Conservation (phyloP, 306 rosid species). For the Coriaria nepalensis region DNA sequence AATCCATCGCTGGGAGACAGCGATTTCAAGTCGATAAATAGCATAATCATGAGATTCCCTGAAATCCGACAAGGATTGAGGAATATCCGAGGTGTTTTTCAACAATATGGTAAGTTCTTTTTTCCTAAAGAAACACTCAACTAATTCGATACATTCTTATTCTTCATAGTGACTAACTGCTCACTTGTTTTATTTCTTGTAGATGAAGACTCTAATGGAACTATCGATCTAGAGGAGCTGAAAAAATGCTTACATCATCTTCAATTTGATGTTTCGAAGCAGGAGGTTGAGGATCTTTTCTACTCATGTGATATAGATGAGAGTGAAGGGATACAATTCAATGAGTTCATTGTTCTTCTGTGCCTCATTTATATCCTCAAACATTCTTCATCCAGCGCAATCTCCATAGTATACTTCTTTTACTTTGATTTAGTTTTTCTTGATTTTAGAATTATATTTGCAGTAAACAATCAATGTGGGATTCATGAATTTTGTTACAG, state of each 20-base stretch:
- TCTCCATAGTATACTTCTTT: no score
- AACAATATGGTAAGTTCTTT: slow-evolving; percentile 56
- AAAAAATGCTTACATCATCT: slow-evolving; percentile 47
- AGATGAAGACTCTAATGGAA: slow-evolving; percentile 82
- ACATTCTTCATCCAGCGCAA: slow-evolving; percentile 40
- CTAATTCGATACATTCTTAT: no score
- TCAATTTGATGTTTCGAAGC: slow-evolving; percentile 42
- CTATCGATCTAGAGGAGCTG: slow-evolving; percentile 54
- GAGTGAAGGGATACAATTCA: slow-evolving; percentile 70
- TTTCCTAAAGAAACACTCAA: not conserved
- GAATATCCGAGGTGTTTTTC: slow-evolving; percentile 53
- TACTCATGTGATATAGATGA: slow-evolving; percentile 74
- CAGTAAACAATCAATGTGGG: not conserved
- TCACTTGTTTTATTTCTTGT: slow-evolving; percentile 11
- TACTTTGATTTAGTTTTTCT: no score
- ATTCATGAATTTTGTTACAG: slow-evolving; percentile 23
- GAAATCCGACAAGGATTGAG: slow-evolving; percentile 49
- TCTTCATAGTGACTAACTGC: not conserved
- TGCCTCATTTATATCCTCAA: slow-evolving; percentile 70
- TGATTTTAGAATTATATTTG: not conserved
- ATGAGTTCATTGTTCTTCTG: slow-evolving; percentile 78
- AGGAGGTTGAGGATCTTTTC: slow-evolving; percentile 61
- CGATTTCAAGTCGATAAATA: slow-evolving; percentile 56
- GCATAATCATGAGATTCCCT: slow-evolving; percentile 62
- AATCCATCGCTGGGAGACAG: slow-evolving; percentile 18